Base-by-base conservation (phyloP, 768 basidiomycete genomes). In the Asterophora parasitica region DNA sequence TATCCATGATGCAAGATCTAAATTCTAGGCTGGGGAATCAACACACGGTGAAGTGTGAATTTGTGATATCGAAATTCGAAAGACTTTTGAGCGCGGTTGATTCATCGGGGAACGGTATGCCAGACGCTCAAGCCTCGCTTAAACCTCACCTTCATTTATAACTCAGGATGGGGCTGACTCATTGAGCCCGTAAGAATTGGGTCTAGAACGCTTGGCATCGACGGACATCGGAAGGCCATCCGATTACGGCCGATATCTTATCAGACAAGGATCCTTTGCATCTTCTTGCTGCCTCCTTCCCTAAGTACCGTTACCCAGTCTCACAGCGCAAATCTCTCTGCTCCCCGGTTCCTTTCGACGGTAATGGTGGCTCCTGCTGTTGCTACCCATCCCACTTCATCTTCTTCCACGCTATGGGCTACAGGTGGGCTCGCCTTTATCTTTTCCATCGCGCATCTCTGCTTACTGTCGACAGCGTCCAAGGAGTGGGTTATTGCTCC, bases 401-500 rank as follows among this genome's bases (percentile, higher is more conserved):
- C 81, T 10, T 75, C 83, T 10, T 67, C 77, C 7, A 79, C 77
- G 3, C 70, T 89, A 45, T 89, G 86, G 87, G 87, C 87, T 43
- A 85, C 83, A 59, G 81, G 87, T 86, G 71, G 45, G 66, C 58
- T 35, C 6, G 13, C 16, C 44, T 52, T 28, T 26, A 19, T 23
- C 51, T 48, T 40, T 46, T 52, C 12, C 37, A 16, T 33, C 17
- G 48, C 49, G 33, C 46, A 31, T 32, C 15, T 26, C 9, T 46
- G 36, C 37, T 50, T 49, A 43, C 56, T 46, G 13, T 44, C 46
- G 50, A 44, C 61, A 88, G 89, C 89, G 23, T 89, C 88, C n/a
- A 90, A 83, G 64, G 87, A 91, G 64, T 92, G 90, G 90, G 77
- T 88, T 52, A 87, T 92, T 55, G 83, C 84, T 17, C 84, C 90